A percentile compares a stretch with the other conserved stretches of the same genome.
Evolutionary conservation across 225 moss, liverwort and hornwort genomes (phyloP).

Genomic region (Rhytidiadelphus loreus): DNA sequence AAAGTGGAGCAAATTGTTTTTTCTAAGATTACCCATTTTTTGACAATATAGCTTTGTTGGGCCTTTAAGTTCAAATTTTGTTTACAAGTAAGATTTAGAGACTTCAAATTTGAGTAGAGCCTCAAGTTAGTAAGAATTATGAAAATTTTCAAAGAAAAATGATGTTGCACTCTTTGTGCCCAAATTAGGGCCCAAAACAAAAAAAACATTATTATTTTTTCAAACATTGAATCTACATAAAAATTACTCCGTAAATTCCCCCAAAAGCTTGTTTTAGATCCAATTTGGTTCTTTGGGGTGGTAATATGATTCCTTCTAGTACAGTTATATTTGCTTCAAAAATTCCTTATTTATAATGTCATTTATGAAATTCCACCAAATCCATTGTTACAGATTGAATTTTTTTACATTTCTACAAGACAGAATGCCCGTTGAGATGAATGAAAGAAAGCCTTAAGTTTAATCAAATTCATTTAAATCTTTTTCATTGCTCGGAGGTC

Average conservation of each 20-base stretch:
- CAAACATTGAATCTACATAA: background rate
- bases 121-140: background rate
- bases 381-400: too few relatives aligned
- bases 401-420: too few relatives aligned
- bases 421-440: too few relatives aligned
- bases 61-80: background rate
- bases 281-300: background rate
- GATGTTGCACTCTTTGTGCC: fast-evolving
- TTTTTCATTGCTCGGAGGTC: too few relatives aligned
- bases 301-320: too few relatives aligned
- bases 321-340: background rate
- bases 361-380: too few relatives aligned
- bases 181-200: background rate
- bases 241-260: fast-evolving
- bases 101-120: background rate
- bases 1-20: background rate
- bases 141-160: background rate
- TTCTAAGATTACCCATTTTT: background rate
- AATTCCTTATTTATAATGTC: too few relatives aligned
- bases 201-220: background rate
- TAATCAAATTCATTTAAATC: too few relatives aligned
- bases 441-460: too few relatives aligned
- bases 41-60: background rate
- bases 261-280: background rate
- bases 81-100: background rate